phyloP scores from a whole-genome alignment of 306 rosid species.

The Lotus japonicus region DNA sequence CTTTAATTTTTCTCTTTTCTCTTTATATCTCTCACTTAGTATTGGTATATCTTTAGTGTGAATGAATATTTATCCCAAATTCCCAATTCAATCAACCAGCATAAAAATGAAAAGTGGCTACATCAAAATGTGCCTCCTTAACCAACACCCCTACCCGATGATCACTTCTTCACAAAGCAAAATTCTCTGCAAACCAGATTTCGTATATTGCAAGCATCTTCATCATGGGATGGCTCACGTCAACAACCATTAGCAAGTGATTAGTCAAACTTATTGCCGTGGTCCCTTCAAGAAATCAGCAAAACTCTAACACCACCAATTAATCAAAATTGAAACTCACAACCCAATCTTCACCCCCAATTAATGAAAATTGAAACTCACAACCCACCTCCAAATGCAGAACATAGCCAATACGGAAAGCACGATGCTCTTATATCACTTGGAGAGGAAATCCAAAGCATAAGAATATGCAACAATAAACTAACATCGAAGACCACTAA shows the following conservation, averaged over 20 bases:
- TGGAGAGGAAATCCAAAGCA: background rate
- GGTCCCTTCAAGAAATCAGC: conserved; percentile 15
- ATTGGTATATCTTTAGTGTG: no score
- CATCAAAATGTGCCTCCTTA: conserved; percentile 25
- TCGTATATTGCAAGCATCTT: conserved; percentile 28
- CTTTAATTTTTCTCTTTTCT: no score
- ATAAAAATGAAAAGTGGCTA: background rate
- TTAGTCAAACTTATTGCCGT: conserved; percentile 30
- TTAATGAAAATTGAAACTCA: conserved; percentile 44
- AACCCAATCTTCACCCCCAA: background rate
- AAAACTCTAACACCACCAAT: background rate
- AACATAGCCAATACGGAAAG: no score
- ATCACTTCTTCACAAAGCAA: conserved; percentile 19
- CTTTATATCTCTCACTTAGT: no score
- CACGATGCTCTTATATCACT: no score
- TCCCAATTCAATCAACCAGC: no score
- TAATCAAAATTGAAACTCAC: no score
- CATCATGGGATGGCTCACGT: conserved; percentile 21
- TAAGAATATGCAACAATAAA: background rate
- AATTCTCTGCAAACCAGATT: conserved; percentile 26
- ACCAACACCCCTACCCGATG: conserved; percentile 19
- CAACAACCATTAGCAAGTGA: conserved; percentile 30
- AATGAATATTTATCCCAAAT: no score
- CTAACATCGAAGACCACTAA: no score
- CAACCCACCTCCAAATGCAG: conserved; percentile 30